Conservation (phyloP, 352 stramenopile genomes). For the Phytophthora tubulina region DNA sequence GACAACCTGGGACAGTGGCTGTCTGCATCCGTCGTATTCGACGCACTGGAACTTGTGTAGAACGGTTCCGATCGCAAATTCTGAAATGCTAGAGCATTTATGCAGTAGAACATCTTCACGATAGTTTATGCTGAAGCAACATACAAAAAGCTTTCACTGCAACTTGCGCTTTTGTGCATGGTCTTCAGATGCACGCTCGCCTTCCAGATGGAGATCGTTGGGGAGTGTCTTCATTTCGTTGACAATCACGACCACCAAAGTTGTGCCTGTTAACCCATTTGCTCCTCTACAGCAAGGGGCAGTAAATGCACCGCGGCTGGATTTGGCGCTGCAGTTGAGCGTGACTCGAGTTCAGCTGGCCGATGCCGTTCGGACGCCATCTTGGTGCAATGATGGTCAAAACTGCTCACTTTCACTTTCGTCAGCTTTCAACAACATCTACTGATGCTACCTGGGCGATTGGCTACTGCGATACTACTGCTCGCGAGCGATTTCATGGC, state of each 20-base stretch:
- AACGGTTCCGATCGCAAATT: too few relatives aligned
- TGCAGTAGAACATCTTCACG: too few relatives aligned
- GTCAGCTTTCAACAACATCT: background rate
- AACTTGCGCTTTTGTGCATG: too few relatives aligned
- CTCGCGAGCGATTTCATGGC: conserved; percentile 1
- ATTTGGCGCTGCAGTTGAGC: conserved; percentile 2
- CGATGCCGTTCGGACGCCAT: background rate
- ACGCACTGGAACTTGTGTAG: conserved; percentile 52
- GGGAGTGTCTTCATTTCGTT: conserved; percentile 12
- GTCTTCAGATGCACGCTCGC: too few relatives aligned
- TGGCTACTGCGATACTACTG: background rate
- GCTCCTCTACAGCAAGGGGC: conserved; percentile 18
- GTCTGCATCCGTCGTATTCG: conserved; percentile 58
- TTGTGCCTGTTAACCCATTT: background rate
- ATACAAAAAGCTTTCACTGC: too few relatives aligned
- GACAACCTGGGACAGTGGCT: conserved; percentile 53
- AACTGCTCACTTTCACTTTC: conserved; percentile 25
- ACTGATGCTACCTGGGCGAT: conserved; percentile 20
- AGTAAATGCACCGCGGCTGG: conserved; percentile 28
- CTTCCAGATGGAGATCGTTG: conserved; percentile 27
- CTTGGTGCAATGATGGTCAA: background rate
- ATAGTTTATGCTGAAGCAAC: too few relatives aligned
- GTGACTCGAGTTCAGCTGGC: conserved; percentile 7
- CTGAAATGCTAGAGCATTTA: too few relatives aligned
- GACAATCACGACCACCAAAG: conserved; percentile 8